phyloP scores from a whole-genome alignment of 2,329 filamentous ascomycete genomes.

The Tolypocladium tundrense region DNA sequence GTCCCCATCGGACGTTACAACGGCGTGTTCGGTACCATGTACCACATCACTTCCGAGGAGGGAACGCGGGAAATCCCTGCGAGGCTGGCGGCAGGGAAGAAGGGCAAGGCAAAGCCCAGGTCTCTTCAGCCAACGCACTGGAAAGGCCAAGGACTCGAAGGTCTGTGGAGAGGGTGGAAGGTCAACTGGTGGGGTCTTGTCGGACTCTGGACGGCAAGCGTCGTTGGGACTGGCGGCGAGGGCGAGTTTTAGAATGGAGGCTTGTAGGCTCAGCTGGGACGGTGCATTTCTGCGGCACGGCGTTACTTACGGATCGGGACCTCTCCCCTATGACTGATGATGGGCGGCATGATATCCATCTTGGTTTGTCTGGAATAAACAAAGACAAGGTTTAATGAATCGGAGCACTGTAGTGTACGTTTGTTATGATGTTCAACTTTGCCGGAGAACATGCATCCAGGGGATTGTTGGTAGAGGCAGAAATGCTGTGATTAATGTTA shows the following conservation, averaged over 20 bases:
- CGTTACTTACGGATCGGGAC: slow-evolving; percentile 19
- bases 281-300: slow-evolving; percentile 20
- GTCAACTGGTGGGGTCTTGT: slow-evolving; percentile 70
- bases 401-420: too few relatives aligned
- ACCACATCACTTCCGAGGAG: slow-evolving; percentile 75
- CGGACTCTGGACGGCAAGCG: slow-evolving; percentile 61
- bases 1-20: slow-evolving; percentile 71
- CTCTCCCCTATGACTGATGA: slow-evolving; percentile 29
- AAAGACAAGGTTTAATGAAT: background rate
- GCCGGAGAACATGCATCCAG: background rate
- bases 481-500: background rate
- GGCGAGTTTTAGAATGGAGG: slow-evolving; percentile 40
- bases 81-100: slow-evolving; percentile 19
- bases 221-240: slow-evolving; percentile 51
- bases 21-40: slow-evolving; percentile 87
- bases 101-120: slow-evolving; percentile 20
- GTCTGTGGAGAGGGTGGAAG: slow-evolving; percentile 65
- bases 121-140: slow-evolving; percentile 24
- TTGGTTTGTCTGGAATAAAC: background rate
- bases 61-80: slow-evolving; percentile 46
- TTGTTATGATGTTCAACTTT: background rate
- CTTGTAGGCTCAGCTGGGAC: slow-evolving; percentile 9
- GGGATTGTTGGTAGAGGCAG: background rate
- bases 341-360: slow-evolving; percentile 19
- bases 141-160: slow-evolving; percentile 58